phyloP scores from a whole-genome alignment of 164 flowering plant genomes.

The Platanus orientalis region DNA sequence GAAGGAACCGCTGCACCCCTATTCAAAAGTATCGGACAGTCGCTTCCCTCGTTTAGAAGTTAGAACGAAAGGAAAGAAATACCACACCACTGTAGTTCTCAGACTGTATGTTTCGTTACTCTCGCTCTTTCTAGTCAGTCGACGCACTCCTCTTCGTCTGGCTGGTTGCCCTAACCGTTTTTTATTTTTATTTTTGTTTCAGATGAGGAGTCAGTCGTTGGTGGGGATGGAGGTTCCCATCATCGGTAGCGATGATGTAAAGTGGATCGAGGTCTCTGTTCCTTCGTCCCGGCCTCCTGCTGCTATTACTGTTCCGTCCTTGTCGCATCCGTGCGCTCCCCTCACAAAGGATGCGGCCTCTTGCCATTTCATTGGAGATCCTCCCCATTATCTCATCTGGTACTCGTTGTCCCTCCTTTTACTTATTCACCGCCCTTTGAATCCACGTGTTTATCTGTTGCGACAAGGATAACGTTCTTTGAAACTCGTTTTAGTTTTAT shows the following conservation, averaged over 20 bases:
- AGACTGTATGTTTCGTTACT: no score
- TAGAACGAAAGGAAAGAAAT: no score
- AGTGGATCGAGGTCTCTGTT: slow-evolving; percentile 47
- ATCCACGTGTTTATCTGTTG: not conserved
- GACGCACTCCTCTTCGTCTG: no score
- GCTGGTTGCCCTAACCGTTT: no score
- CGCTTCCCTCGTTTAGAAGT: no score
- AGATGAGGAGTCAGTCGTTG: slow-evolving; percentile 22
- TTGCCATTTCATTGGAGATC: slow-evolving; percentile 37
- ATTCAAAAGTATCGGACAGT: no score
- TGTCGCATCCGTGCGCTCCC: slow-evolving; percentile 22
- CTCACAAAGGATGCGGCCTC: slow-evolving; percentile 42
- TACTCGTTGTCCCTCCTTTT: slow-evolving; percentile 14
- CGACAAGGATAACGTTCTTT: no score
- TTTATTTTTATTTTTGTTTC: no score
- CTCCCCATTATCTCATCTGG: slow-evolving; percentile 54
- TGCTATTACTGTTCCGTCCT: not conserved
- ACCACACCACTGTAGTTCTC: no score
- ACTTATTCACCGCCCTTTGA: not conserved
- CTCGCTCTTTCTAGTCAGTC: no score
- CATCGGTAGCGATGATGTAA: slow-evolving; percentile 44
- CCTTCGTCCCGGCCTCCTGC: slow-evolving; percentile 28
- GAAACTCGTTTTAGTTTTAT: no score
- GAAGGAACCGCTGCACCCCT: no score
- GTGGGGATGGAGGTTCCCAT: slow-evolving; percentile 67